These are phyloP conservation scores for Alternaria sp. DNA, from an alignment of 2,329 filamentous ascomycete genomes.

Conservation along the genomic window DNA sequence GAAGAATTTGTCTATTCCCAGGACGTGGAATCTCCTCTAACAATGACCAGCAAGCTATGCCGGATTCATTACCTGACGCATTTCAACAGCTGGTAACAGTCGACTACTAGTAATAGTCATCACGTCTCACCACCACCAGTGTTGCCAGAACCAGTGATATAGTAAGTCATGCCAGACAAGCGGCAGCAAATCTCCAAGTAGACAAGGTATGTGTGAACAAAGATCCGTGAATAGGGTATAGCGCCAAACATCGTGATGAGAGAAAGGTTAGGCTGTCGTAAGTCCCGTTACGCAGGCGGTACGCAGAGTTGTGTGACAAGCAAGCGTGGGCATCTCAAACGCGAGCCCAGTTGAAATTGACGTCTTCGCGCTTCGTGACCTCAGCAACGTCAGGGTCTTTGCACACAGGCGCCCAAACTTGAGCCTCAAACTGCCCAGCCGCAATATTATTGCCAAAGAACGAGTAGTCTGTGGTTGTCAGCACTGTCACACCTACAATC, in stretches of 20 bases:
- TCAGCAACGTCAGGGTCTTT: slow-evolving; percentile 29
- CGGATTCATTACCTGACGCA: background rate
- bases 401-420: slow-evolving; percentile 46
- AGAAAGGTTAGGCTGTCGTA: background rate
- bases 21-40: background rate
- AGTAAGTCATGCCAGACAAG: background rate
- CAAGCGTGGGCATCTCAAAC: slow-evolving; percentile 2
- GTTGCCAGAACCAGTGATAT: background rate
- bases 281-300: slow-evolving; percentile 6
- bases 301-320: background rate
- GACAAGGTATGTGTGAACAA: background rate
- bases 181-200: background rate
- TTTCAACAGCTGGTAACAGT: background rate
- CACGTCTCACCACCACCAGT: background rate
- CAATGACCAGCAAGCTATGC: background rate
- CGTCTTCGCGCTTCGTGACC: slow-evolving; percentile 22
- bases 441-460: slow-evolving; percentile 45
- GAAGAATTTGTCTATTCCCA: background rate
- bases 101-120: background rate
- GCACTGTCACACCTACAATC: background rate
- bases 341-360: slow-evolving; percentile 28
- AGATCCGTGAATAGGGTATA: background rate
- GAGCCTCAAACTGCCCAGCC: slow-evolving; percentile 36
- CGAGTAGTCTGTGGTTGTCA: slow-evolving; percentile 42
- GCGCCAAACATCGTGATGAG: background rate